Conservation (phyloP, 2,329 filamentous ascomycete genomes). For the Cryphonectria nitschkei region DNA sequence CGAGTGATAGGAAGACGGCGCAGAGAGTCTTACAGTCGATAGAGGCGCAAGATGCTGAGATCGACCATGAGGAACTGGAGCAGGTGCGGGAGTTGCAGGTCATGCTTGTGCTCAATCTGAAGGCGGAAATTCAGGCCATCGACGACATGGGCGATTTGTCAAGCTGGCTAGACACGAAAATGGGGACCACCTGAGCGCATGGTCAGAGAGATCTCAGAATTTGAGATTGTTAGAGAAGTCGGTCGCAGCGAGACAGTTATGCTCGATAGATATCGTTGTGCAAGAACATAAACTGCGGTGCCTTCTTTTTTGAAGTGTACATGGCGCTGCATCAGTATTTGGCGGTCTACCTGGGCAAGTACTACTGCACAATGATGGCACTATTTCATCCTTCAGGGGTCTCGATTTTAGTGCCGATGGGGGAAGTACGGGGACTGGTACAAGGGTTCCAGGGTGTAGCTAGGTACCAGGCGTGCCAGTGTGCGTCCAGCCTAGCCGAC, state of each 20-base stretch:
- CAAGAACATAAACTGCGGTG: no score
- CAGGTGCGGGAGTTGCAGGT: slow-evolving; percentile 64
- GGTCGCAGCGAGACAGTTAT: not conserved
- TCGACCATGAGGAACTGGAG: slow-evolving; percentile 40
- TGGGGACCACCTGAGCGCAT: slow-evolving; percentile 34
- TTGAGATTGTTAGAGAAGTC: not conserved
- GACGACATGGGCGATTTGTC: slow-evolving; percentile 58
- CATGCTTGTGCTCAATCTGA: slow-evolving; percentile 75
- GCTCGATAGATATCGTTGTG: no score
- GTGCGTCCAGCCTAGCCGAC: not conserved
- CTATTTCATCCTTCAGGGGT: not conserved
- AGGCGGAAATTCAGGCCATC: slow-evolving; percentile 77
- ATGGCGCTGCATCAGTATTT: not conserved
- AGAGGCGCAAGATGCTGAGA: slow-evolving; percentile 28
- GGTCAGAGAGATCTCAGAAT: no score
- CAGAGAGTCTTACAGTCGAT: slow-evolving; percentile 54
- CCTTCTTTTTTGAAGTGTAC: not conserved
- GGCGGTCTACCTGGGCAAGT: not conserved
- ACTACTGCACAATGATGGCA: not conserved
- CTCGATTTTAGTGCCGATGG: not conserved
- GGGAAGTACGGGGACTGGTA: not conserved
- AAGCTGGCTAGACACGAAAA: slow-evolving; percentile 52
- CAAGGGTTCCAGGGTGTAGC: not conserved
- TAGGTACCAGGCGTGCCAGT: not conserved
- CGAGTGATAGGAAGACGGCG: slow-evolving; percentile 62